Base-by-base conservation (phyloP, 495 filamentous ascomycete genomes). In the Annulohypoxylon maeteangense region DNA sequence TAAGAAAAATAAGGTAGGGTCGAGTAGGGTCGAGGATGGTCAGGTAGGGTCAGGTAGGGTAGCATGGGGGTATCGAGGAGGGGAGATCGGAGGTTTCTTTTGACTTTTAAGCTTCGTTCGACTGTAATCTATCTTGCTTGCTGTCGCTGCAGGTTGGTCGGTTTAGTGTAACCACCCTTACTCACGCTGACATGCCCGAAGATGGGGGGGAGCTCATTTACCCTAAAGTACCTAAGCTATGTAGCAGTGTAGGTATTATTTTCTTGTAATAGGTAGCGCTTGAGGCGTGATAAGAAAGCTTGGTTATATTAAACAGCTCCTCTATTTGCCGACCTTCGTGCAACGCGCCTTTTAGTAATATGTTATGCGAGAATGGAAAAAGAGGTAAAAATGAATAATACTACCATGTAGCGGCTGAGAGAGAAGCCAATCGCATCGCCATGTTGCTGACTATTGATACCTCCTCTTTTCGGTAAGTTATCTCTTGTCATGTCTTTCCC, bases 91-190 rank as follows among this genome's bases (percentile, higher is more conserved):
- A 68, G 65, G 70, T 73, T 73, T 73, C 70, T 73, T 73, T 73
- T 73, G 70, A 57, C 70, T 73, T 73, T 73, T 73, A 73, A 73
- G 70, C 70, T 73, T 73, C 70, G 32, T 66, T 66, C 44, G 70
- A 68, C 65, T 68, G 70, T 50, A 73, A 73, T 73, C 62, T 73
- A 73, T 73, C 70, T 73, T 73, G 70, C 70, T 68, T 73, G 65
- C 62, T 66, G 65, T 69, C 29, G 70, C 70, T 73, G 70, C 70
- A 73, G 65, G 56, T 8, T 57, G 65, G 65, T 68, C 65, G 53
- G 61, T 66, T 62, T 66, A n/a, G 65, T 73, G 70, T 62, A 68
- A 73, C 70, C 65, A 47, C 40, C 60, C 48, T 34, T 53, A 54
- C 60, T 65, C 48, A 25, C 50, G 60, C 32, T 62, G 48, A 34